Conservation (phyloP, 495 filamentous ascomycete genomes). For the Lichina pygmaea region DNA sequence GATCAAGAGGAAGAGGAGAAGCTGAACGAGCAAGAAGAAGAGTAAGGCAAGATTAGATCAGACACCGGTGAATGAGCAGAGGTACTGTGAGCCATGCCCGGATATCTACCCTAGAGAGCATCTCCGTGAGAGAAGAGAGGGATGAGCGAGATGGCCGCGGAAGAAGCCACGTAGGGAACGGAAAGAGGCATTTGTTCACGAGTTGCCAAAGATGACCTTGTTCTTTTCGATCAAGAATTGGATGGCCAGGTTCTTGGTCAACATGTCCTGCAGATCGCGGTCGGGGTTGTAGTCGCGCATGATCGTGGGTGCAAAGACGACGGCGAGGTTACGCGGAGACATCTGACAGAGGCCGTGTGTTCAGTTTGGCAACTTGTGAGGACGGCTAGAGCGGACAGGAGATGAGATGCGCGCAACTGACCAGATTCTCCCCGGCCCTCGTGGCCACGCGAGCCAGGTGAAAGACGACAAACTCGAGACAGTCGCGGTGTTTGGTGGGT, state of each 20-base stretch:
- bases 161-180: too few species aligned
- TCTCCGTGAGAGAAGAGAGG: too few species aligned
- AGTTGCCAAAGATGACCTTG: conserved; percentile 36
- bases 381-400: too few species aligned
- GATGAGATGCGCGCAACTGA: conserved; percentile 9
- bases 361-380: background rate
- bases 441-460: conserved; percentile 74
- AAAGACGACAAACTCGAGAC: conserved; percentile 81
- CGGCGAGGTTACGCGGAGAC: conserved; percentile 82
- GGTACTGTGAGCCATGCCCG: too few species aligned
- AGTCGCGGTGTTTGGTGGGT: conserved; percentile 59
- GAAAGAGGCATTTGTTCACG: background rate
- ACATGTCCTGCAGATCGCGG: conserved; percentile 87
- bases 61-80: too few species aligned
- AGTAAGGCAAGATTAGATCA: too few species aligned
- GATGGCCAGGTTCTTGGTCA: conserved; percentile 68
- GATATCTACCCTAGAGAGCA: too few species aligned
- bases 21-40: too few species aligned
- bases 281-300: conserved; percentile 74
- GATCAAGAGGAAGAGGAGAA: background rate
- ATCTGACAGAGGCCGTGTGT: conserved; percentile 19
- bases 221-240: conserved; percentile 78
- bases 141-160: too few species aligned
- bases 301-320: conserved; percentile 95
- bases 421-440: conserved; percentile 54